Percentiles rank a stretch among this genome's conserved stretches.
Evolutionary conservation across 1,284 basidiomycete species (phyloP).

Genomic region (Trametes versicolor): DNA sequence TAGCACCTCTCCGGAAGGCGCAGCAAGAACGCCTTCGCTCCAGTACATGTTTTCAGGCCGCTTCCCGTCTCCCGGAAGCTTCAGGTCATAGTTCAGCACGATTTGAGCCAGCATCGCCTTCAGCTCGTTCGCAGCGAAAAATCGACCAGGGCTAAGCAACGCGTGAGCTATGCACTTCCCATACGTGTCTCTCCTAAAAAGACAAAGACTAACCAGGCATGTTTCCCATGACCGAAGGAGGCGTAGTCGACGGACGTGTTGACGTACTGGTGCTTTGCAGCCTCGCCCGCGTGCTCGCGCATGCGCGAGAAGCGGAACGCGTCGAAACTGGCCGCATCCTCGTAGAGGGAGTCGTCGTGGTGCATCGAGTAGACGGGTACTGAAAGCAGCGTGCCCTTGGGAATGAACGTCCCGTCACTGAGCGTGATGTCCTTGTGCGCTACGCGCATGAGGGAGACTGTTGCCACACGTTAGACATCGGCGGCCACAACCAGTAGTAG

Average conservation of each 20-base stretch:
- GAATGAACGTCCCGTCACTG: slow-evolving; percentile 53
- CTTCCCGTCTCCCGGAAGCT: slow-evolving; percentile 31
- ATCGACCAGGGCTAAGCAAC: slow-evolving; percentile 34
- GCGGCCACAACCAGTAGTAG: background rate
- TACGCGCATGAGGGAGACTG: slow-evolving; percentile 32
- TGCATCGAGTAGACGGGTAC: slow-evolving; percentile 53
- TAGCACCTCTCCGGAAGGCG: slow-evolving; percentile 27
- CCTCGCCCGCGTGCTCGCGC: slow-evolving; percentile 40
- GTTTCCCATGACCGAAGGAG: slow-evolving; percentile 43
- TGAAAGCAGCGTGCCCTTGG: slow-evolving; percentile 51
- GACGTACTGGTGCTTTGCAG: slow-evolving; percentile 42
- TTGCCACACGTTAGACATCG: background rate
- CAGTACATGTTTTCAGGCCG: slow-evolving; percentile 28
- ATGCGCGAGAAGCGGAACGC: slow-evolving; percentile 57
- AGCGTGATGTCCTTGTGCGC: slow-evolving; percentile 49
- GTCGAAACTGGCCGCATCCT: slow-evolving; percentile 45
- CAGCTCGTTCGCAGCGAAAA: slow-evolving; percentile 35
- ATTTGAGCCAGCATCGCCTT: slow-evolving; percentile 36
- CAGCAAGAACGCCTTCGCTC: slow-evolving; percentile 21
- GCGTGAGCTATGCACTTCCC: background rate
- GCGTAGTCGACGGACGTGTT: slow-evolving; percentile 41
- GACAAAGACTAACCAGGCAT: slow-evolving; percentile 37
- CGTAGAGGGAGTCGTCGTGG: slow-evolving; percentile 51
- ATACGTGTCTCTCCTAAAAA: background rate
- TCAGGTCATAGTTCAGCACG: slow-evolving; percentile 35